Evolutionary conservation across 176 grass and related monocot genomes (phyloP), one percentile per base, ranked within the genome.

Genomic region (Thalia dealbata): DNA sequence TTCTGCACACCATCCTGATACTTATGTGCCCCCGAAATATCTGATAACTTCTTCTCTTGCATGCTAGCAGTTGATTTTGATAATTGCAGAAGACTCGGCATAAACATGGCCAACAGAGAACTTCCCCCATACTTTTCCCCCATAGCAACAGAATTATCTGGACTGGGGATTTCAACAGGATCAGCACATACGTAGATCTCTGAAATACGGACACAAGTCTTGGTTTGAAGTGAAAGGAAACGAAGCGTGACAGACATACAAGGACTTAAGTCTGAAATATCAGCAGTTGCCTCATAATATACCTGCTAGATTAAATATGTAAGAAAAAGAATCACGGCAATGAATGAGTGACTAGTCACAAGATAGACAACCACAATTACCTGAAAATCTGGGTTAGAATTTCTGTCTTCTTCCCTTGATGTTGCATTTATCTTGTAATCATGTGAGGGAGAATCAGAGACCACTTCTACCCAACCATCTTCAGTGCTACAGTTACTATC

Each of bases 211-310:
- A 93, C 81, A 77, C 83, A 92, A 35, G 88, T 73, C 73, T 88
- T 95, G 68, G 88, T 80, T 72, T 91, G 81, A 79, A 99, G 87
- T 74, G 90, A 99, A 35, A 99, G 85, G 64, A 99, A 82, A 18
- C 83, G 83, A 62, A 93, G 67, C 65, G 90, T 93, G 48, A 99
- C 58, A 67, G 90, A 88, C 38, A 78, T 62, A 76, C 83, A 93
- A 72, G 95, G 85, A 70, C 78, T 83, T 26, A 76, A 81, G 81
- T 99, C 90, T 79, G 95, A 91, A 83, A 99, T 89, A 72, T 93
- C 83, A 67, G 95, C 95, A 72, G 87, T 99, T 81, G 90, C 95
- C 90, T 93, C 95, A 55, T 91, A 93, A 77, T 91, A 83, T 28
- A 75, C 81, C 95, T 99, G 77, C 54, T 76, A 78, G 66, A 67